phyloP scores from a whole-genome alignment of 2,329 filamentous ascomycete genomes.

The Annulohypoxylon truncatum region DNA sequence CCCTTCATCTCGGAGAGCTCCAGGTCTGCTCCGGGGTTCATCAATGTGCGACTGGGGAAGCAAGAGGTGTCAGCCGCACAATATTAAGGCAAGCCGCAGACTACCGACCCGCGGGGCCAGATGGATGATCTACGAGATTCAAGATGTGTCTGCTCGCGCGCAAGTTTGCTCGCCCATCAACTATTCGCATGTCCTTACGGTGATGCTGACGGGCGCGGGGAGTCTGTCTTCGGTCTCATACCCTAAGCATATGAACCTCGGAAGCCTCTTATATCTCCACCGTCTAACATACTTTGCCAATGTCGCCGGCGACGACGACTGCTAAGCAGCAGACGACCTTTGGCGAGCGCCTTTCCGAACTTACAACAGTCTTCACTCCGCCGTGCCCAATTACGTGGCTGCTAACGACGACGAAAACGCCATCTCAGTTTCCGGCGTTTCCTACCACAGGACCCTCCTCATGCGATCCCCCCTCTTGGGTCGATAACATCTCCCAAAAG shows the following conservation, averaged over 20 bases:
- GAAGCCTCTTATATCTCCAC: not conserved
- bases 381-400: constrained; percentile 56
- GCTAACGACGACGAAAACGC: constrained; percentile 53
- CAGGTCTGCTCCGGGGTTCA: not conserved
- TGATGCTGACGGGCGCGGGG: constrained; percentile 14
- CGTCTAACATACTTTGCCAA: not conserved
- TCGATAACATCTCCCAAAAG: constrained; percentile 49
- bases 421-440: constrained; percentile 54
- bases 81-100: constrained; percentile 29
- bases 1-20: not conserved
- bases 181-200: not conserved
- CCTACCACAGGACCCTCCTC: constrained; percentile 48
- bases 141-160: not conserved
- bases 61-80: constrained; percentile 19
- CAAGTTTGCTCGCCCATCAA: not conserved
- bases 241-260: not conserved
- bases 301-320: constrained; percentile 27
- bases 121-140: constrained; percentile 1
- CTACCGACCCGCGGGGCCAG: not conserved
- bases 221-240: constrained; percentile 8
- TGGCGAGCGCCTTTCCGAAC: constrained; percentile 48
- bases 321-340: constrained; percentile 28
- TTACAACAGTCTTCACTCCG: constrained; percentile 56
- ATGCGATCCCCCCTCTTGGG: constrained; percentile 54
- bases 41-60: not conserved